These are phyloP conservation scores for Acanthochlamys bracteata DNA, from an alignment of 106 monocot genomes.

Conservation along the genomic window DNA sequence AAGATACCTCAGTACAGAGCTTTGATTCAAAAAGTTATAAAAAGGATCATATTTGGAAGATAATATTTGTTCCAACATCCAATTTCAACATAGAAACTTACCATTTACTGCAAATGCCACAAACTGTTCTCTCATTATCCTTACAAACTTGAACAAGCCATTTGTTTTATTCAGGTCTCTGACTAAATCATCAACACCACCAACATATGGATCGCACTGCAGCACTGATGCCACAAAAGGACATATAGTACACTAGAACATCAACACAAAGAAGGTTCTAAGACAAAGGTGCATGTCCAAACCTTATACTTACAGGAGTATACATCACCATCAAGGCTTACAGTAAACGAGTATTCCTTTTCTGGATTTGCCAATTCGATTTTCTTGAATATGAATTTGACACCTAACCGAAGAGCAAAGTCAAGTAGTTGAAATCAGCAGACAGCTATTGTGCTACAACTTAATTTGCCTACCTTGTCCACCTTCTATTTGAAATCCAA, in stretches of 20 bases:
- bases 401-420: constrained; percentile 31
- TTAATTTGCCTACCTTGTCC: constrained; percentile 45
- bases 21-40: background rate
- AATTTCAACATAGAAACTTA: constrained; percentile 12
- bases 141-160: constrained; percentile 65
- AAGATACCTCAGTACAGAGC: background rate
- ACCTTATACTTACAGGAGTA: constrained; percentile 41
- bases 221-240: constrained; percentile 30
- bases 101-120: constrained; percentile 39
- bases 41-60: background rate
- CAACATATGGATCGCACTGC: constrained; percentile 42
- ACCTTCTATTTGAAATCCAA: constrained; percentile 60
- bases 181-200: constrained; percentile 33
- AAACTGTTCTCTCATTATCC: constrained; percentile 71
- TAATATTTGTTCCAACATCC: background rate
- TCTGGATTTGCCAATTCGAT: constrained; percentile 35
- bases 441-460: background rate
- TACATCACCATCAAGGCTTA: constrained; percentile 41
- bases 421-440: constrained; percentile 3
- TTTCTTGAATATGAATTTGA: constrained; percentile 65
- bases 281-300: background rate
- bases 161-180: constrained; percentile 64
- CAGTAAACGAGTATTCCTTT: constrained; percentile 47
- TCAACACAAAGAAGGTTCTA: background rate
- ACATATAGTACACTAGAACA: background rate